phyloP scores from a whole-genome alignment of 345 rosid species.

The Garcia nutans region DNA sequence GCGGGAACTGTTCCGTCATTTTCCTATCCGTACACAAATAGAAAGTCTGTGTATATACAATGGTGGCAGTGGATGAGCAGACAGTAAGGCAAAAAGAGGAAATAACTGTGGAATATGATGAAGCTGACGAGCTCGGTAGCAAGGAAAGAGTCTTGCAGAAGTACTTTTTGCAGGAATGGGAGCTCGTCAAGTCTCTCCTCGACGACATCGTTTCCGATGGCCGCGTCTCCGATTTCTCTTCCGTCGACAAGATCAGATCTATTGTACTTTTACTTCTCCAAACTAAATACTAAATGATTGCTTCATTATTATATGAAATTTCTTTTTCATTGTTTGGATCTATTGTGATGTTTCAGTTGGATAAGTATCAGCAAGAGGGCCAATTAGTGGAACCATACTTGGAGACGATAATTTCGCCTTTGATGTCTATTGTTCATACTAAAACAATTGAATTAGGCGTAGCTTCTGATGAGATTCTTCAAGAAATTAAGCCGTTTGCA shows the following conservation, averaged over 20 bases:
- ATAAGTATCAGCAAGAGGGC: conserved; percentile 90
- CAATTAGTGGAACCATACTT: conserved; percentile 86
- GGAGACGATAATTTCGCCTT: conserved; percentile 76
- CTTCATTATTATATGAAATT: neutral
- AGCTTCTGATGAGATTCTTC: conserved; percentile 51
- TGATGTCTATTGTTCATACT: conserved; percentile 69
- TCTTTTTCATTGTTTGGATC: neutral
- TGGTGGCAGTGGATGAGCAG: conserved; percentile 13
- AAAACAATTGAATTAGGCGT: conserved; percentile 51
- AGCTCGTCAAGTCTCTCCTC: conserved; percentile 68
- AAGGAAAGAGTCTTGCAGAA: conserved; percentile 70
- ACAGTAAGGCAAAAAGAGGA: neutral
- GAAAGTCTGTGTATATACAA: neutral
- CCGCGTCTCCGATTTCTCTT: conserved; percentile 57
- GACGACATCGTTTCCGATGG: conserved; percentile 61
- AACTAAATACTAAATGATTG: too few species aligned
- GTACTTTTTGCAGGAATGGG: conserved; percentile 87
- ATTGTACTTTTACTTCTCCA: conserved; percentile 44
- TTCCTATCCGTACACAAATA: neutral
- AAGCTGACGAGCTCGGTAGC: conserved; percentile 73
- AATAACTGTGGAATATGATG: conserved; percentile 28
- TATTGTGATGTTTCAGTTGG: conserved; percentile 50
- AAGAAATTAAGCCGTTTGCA: conserved; percentile 71
- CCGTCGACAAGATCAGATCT: conserved; percentile 76
- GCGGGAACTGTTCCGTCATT: conserved; percentile 1